Evolutionary conservation across 2,329 filamentous ascomycete species (phyloP).

Genomic region (Alternaria ethzedia): DNA sequence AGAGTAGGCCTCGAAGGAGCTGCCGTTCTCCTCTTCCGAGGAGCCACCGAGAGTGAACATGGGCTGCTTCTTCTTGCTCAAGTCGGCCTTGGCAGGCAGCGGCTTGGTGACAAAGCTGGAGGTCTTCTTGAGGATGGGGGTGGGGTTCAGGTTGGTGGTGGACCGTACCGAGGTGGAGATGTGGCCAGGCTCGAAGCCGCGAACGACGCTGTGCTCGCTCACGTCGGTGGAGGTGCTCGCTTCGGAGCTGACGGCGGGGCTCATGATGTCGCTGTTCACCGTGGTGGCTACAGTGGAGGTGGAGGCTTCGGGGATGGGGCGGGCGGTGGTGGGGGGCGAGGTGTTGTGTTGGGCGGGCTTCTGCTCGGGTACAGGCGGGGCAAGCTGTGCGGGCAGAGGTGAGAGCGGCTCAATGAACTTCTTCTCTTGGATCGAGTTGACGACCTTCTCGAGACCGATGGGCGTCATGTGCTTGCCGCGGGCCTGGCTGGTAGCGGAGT

Average conservation of each 20-base stretch:
- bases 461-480: slow-evolving; percentile 90
- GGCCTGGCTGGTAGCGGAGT: slow-evolving; percentile 73
- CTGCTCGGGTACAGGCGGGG: slow-evolving; percentile 21
- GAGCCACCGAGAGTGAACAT: slow-evolving; percentile 80
- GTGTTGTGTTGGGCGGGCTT: slow-evolving; percentile 34
- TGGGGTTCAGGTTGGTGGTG: slow-evolving; percentile 63
- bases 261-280: slow-evolving; percentile 50
- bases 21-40: slow-evolving; percentile 83
- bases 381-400: slow-evolving; percentile 52
- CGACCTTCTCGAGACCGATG: slow-evolving; percentile 90
- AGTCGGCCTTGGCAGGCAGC: slow-evolving; percentile 42
- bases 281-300: slow-evolving; percentile 61
- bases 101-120: slow-evolving; percentile 39
- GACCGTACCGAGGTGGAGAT: slow-evolving; percentile 72
- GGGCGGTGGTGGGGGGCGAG: slow-evolving; percentile 47
- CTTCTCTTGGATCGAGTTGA: slow-evolving; percentile 87
- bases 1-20: slow-evolving; percentile 68
- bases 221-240: slow-evolving; percentile 68
- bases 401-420: slow-evolving; percentile 68
- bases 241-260: slow-evolving; percentile 59
- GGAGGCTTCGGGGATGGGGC: slow-evolving; percentile 64
- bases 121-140: slow-evolving; percentile 65
- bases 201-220: slow-evolving; percentile 74
- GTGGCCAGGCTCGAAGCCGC: slow-evolving; percentile 82
- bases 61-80: slow-evolving; percentile 68